These are phyloP conservation scores for Peltaster fructicola DNA, from an alignment of 2,329 filamentous ascomycete species.

Conservation along the genomic window DNA sequence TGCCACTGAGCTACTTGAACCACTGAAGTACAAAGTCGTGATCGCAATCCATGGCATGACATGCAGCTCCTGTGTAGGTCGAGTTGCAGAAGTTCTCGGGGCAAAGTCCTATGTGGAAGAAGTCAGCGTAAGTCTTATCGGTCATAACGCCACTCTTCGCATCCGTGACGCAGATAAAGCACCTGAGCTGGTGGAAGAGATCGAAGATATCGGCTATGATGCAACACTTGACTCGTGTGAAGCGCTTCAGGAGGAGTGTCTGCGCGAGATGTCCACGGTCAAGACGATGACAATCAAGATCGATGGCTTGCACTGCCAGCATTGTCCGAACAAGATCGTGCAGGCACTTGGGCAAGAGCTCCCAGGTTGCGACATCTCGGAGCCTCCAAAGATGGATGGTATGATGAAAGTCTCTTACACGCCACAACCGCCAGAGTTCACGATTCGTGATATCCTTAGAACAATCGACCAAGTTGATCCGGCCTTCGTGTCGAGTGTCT, in stretches of 20 bases:
- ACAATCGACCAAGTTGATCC: slow-evolving; percentile 49
- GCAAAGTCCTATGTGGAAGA: slow-evolving; percentile 27
- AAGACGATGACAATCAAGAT: slow-evolving; percentile 21
- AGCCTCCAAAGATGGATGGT: slow-evolving; percentile 37
- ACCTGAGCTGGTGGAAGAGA: slow-evolving; percentile 27
- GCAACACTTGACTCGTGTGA: slow-evolving; percentile 15
- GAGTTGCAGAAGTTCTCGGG: slow-evolving; percentile 30
- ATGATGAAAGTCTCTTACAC: slow-evolving; percentile 54
- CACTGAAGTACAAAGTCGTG: slow-evolving; percentile 22
- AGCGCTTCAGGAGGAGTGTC: neutral
- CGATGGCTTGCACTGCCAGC: slow-evolving; percentile 29
- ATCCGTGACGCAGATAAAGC: slow-evolving; percentile 12
- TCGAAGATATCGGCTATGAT: slow-evolving; percentile 31
- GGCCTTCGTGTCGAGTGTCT: slow-evolving; percentile 49
- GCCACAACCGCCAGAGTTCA: slow-evolving; percentile 50
- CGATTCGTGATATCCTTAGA: slow-evolving; percentile 54
- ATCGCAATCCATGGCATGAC: slow-evolving; percentile 39
- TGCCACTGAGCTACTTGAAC: slow-evolving; percentile 20
- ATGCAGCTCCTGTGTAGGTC: slow-evolving; percentile 36
- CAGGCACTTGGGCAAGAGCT: slow-evolving; percentile 35
- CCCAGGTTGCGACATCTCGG: slow-evolving; percentile 31
- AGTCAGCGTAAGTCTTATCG: slow-evolving; percentile 34
- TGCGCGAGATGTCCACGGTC: neutral
- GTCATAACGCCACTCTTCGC: slow-evolving; percentile 5
- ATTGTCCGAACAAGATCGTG: slow-evolving; percentile 33